phyloP scores from a whole-genome alignment of 768 basidiomycete genomes.

The Podaxis rugospora region DNA sequence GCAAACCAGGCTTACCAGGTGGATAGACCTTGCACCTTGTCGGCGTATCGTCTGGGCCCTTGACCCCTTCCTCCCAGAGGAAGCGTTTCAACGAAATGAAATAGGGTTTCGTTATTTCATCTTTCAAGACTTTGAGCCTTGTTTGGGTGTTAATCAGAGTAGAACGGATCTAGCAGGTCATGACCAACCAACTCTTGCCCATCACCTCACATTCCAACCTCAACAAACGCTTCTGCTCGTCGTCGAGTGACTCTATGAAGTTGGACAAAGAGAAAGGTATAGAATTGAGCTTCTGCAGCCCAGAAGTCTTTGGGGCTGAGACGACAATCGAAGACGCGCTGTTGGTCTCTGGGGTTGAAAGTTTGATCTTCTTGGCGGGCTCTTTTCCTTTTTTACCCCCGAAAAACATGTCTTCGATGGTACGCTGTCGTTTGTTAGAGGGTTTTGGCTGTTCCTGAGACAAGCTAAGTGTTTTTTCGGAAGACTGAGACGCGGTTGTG shows the following conservation, averaged over 20 bases:
- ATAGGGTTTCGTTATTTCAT: slow-evolving; percentile 74
- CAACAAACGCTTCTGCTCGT: slow-evolving; percentile 55
- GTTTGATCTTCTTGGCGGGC: slow-evolving; percentile 46
- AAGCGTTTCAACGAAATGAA: slow-evolving; percentile 70
- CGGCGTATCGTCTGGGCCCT: slow-evolving; percentile 41
- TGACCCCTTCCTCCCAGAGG: slow-evolving; percentile 62
- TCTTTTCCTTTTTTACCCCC: slow-evolving; percentile 23
- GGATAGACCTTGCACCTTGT: slow-evolving; percentile 67
- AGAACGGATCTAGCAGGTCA: background rate
- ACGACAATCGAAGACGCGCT: slow-evolving; percentile 1
- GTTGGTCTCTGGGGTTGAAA: slow-evolving; percentile 18
- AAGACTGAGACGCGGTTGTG: background rate
- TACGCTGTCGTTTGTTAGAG: slow-evolving; percentile 53
- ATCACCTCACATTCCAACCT: slow-evolving; percentile 69
- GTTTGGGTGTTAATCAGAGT: background rate
- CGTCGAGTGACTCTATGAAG: slow-evolving; percentile 49
- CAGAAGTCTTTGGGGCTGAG: slow-evolving; percentile 12
- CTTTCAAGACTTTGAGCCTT: slow-evolving; percentile 72
- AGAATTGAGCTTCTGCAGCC: slow-evolving; percentile 44
- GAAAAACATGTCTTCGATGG: slow-evolving; percentile 61
- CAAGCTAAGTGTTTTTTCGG: slow-evolving; percentile 3
- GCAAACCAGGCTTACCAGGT: slow-evolving; percentile 46
- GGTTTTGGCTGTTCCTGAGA: slow-evolving; percentile 6
- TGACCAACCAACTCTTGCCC: slow-evolving; percentile 65
- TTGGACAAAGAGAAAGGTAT: slow-evolving; percentile 63